Evolutionary conservation across 2,329 filamentous ascomycete genomes (phyloP), one percentile per base, ranked within the genome.

Genomic region (Fusarium bactridioides): DNA sequence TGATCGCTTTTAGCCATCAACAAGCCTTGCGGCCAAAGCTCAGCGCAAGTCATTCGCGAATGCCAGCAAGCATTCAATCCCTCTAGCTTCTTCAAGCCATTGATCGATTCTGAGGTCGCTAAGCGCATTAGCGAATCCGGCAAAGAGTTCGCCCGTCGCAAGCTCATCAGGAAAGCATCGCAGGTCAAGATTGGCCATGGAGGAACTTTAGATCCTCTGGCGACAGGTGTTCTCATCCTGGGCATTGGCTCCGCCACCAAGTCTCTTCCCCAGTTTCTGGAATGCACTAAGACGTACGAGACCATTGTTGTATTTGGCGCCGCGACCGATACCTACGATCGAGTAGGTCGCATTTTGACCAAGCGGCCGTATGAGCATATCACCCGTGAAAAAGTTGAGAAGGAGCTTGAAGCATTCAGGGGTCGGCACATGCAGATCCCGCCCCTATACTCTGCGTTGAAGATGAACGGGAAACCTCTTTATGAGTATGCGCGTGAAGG

Each of bases 401-500:
- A 92, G 79, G 93, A 92, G 21, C 83, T 98, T 64, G 86, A 85
- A 10, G 84, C 86, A 68, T 98, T 97, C 81, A 87, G 91, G 43
- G 96, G 96, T 21, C 92, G 92, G 75, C 94, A 94, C 77, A 91
- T 93, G 84, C 96, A 99, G 84, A 91, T 93, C 74, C 96, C 96
- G 41, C 95, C 95, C 10, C 89, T 99, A 25, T 99, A 95, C 82
- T 97, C 94, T 35, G 96, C 96, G 15, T 86, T 98, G 69, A 95
- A 95, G 81, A 94, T 98, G 81, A 90, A 98, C 74, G 96, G 96
- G 5, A 98, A 98, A 85, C 93, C 94, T 38, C 86, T 98, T 54
- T 99, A 99, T 80, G 95, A 99, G 83, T 98, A 98, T 82, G 96
- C 96, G 25, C 88, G 96, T 54, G 94, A 95, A 80, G 96, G 96